A percentile compares a stretch with the other conserved stretches of the same genome.
phyloP scores from a whole-genome alignment of 75 land plant genomes.

The Cupressus sempervirens region DNA sequence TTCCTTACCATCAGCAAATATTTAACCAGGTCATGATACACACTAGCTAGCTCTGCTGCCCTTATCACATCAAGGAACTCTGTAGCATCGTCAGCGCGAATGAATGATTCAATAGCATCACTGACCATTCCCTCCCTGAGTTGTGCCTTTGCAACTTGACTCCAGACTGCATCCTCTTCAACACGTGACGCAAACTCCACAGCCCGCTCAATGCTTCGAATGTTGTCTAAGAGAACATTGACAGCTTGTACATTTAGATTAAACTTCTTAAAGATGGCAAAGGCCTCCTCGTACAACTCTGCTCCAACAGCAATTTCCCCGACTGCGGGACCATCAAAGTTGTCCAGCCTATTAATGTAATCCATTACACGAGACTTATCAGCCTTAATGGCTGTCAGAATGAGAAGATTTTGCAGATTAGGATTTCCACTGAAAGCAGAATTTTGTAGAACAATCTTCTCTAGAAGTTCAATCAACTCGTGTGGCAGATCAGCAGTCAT shows the following conservation, averaged over 20 bases:
- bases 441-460: conserved; percentile 97
- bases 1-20: conserved; percentile 95
- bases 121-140: conserved; percentile 92
- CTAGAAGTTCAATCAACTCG: conserved; percentile 96
- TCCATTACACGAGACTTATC: conserved; percentile 97
- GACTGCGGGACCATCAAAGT: conserved; percentile 99
- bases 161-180: conserved; percentile 99
- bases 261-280: conserved; percentile 98
- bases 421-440: conserved; percentile 98
- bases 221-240: conserved; percentile 91
- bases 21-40: conserved; percentile 82
- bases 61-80: conserved; percentile 85
- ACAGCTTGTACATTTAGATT: conserved; percentile 94
- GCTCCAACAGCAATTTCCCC: conserved; percentile 99
- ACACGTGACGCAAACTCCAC: conserved; percentile 98
- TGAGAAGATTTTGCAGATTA: conserved; percentile 92
- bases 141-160: conserved; percentile 97
- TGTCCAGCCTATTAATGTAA: conserved; percentile 88
- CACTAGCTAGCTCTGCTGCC: conserved; percentile 67
- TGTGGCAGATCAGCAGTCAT: conserved; percentile 99
- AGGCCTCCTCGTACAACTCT: conserved; percentile 90
- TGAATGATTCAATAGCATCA: conserved; percentile 99
- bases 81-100: conserved; percentile 94
- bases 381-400: conserved; percentile 95
- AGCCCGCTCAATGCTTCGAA: conserved; percentile 88